Percentiles rank a stretch among this genome's conserved stretches.
phyloP scores from a whole-genome alignment of 179 eudicot genomes.

The Amaranthus tricolor region DNA sequence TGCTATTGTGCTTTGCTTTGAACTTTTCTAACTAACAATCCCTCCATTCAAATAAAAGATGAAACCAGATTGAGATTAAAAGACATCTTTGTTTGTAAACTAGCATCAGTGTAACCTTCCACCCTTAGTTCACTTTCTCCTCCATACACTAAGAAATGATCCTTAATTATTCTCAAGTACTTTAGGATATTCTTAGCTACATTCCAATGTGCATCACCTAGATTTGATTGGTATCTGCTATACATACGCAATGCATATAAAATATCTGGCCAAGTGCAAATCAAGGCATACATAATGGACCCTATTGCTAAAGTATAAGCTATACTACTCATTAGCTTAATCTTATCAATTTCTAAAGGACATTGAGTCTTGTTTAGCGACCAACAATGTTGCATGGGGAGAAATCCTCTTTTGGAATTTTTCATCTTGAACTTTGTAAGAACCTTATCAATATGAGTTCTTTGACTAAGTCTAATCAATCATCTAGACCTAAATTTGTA shows the following conservation, averaged over 20 bases:
- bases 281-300: slow-evolving; percentile 10
- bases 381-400: neutral
- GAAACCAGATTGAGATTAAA: neutral
- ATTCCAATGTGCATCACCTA: neutral
- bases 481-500: too few relatives aligned
- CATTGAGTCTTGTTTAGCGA: neutral
- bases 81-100: neutral
- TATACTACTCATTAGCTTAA: neutral
- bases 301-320: neutral
- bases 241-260: neutral
- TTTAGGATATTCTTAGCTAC: neutral
- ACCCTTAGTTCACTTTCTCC: neutral
- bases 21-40: neutral
- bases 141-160: neutral
- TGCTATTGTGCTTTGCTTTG: neutral
- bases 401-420: neutral
- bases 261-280: neutral
- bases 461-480: neutral
- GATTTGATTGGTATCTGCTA: neutral
- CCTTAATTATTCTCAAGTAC: slow-evolving; percentile 3
- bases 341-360: neutral
- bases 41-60: too few relatives aligned
- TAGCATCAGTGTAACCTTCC: neutral
- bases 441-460: neutral
- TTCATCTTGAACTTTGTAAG: neutral